Evolutionary conservation across 768 basidiomycete genomes (phyloP).

Genomic region (Trametes punicea): DNA sequence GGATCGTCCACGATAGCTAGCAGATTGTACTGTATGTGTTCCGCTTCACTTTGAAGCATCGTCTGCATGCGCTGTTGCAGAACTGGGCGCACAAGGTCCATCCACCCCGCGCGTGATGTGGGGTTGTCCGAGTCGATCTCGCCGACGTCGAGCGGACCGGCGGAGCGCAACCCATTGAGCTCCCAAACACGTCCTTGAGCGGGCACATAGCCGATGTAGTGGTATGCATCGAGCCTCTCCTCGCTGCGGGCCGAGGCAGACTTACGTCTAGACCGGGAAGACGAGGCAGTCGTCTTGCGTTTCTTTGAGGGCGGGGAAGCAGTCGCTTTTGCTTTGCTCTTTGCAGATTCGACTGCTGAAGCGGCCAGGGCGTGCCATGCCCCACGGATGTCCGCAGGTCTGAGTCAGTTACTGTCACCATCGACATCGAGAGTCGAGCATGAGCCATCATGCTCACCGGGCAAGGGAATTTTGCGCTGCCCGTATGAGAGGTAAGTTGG

Average conservation of each 20-base stretch:
- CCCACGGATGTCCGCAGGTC: slow-evolving; percentile 57
- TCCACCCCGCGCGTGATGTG: slow-evolving; percentile 38
- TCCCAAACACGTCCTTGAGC: slow-evolving; percentile 68
- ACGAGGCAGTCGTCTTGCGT: slow-evolving; percentile 20
- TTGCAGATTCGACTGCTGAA: slow-evolving; percentile 42
- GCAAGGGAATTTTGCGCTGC: slow-evolving; percentile 57
- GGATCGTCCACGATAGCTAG: slow-evolving; percentile 56
- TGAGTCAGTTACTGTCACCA: slow-evolving; percentile 19
- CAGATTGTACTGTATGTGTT: slow-evolving; percentile 56
- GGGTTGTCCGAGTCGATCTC: slow-evolving; percentile 36
- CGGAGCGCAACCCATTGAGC: slow-evolving; percentile 55
- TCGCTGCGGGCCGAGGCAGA: slow-evolving; percentile 25
- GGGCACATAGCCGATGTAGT: slow-evolving; percentile 66
- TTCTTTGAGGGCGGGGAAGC: slow-evolving; percentile 39
- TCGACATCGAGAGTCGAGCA: neutral
- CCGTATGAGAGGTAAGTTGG: slow-evolving; percentile 53
- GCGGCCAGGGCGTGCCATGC: slow-evolving; percentile 44
- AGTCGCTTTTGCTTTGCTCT: slow-evolving; percentile 34
- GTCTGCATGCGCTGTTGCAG: slow-evolving; percentile 60
- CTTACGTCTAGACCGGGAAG: slow-evolving; percentile 26
- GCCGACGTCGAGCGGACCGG: slow-evolving; percentile 61
- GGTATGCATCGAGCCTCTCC: slow-evolving; percentile 48
- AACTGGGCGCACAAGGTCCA: slow-evolving; percentile 59
- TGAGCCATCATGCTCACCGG: slow-evolving; percentile 38
- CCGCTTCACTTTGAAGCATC: slow-evolving; percentile 33